Evolutionary conservation across 2,329 filamentous ascomycete genomes (phyloP), one percentile per base, ranked within the genome.

Genomic region (Diplodia mutila): DNA sequence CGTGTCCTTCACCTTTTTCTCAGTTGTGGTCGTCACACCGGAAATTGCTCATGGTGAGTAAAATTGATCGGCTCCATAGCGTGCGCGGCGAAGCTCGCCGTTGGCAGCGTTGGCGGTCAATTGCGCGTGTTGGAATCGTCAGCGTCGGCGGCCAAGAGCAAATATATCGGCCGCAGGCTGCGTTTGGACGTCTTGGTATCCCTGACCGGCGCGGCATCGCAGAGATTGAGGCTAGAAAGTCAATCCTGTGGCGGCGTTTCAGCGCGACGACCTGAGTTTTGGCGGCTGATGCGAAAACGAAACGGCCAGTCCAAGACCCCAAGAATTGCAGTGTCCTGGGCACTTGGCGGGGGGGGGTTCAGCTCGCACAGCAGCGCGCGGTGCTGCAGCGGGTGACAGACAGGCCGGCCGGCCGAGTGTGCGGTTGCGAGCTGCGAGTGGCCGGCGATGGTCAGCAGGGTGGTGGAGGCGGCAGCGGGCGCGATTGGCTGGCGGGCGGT

Each of bases 181-280:
- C 51, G 51, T 18, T 25, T 18, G 37, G 37, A 48, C 16, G 57
- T 37, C 57, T 63, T 63, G 59, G 59, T 63, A 63, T 63, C 59
- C 59, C 59, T 63, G 59, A 37, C 8, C 51, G 59, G 34, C 57
- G 57, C 57, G 57, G 57, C 57, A 49, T 16, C 57, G 29, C 7
- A 34, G 57, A 61, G 48, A 61, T 61, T 61, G 57, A 32, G 39
- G 39, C 57, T 27, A 61, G 18, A 42, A 61, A 61, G 57, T 49
- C 57, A 63, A 37, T 63, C 27, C 29, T 18, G 32, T 34, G 59
- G 59, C 59, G 29, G 59, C 59, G 59, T 63, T 63, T 63, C 59
- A 63, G 42, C 27, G 59, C 57, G 29, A 27, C 57, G 42, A n/a
- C 39, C 42, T 34, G 16, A 61, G 23, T 25, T 5, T 42, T 32